phyloP scores from a whole-genome alignment of 1,284 basidiomycete species.

The Ganoderma boninense region DNA sequence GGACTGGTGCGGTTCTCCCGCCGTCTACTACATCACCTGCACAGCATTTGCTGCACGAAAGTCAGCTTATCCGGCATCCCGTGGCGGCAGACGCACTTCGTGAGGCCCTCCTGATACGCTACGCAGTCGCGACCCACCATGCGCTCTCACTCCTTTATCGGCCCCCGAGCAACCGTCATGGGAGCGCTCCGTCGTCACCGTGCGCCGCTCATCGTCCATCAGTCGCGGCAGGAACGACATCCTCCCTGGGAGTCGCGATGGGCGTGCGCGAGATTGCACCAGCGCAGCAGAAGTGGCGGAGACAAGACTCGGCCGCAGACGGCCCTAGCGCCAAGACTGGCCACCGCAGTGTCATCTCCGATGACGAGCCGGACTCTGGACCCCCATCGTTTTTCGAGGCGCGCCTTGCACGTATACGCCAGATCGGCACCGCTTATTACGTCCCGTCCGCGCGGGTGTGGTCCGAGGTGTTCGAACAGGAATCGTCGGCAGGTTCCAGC shows the following conservation, averaged over 20 bases:
- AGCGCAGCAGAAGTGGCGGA: conserved; percentile 2
- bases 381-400: conserved; percentile 20
- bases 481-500: conserved; percentile 28
- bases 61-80: conserved; percentile 52
- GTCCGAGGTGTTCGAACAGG: conserved; percentile 49
- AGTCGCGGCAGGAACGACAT: neutral
- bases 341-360: neutral
- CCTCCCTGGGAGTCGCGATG: neutral
- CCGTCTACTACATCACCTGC: conserved; percentile 13
- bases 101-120: conserved; percentile 56
- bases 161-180: neutral
- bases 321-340: neutral
- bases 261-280: conserved; percentile 24
- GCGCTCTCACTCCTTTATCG: conserved; percentile 29
- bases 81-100: conserved; percentile 50
- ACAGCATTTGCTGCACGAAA: conserved; percentile 57
- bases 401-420: conserved; percentile 48
- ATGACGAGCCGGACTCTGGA: neutral
- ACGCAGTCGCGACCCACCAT: conserved; percentile 41
- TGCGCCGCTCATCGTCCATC: neutral
- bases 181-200: neutral
- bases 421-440: conserved; percentile 52
- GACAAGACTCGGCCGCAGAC: neutral
- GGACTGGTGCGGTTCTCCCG: conserved; percentile 31
- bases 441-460: conserved; percentile 55